Base-by-base conservation (phyloP, 2,329 filamentous ascomycete species). In the Aspergillus alliaceus region DNA sequence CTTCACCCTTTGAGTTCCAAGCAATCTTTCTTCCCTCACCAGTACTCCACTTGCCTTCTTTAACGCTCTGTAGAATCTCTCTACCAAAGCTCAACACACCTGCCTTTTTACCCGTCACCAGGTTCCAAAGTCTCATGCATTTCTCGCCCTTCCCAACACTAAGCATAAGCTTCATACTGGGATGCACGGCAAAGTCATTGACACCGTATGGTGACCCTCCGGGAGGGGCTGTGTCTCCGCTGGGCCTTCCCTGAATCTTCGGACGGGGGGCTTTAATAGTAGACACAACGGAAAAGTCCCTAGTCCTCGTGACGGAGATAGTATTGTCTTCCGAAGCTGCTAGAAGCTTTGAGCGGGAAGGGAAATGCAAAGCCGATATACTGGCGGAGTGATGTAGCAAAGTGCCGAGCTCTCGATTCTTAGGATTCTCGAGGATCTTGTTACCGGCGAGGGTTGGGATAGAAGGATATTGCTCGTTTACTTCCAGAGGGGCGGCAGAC, bases 131-230 rank as follows among this genome's bases (percentile, higher is more conserved):
- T 62, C 95, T 82, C 90, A 99, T 96, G 69, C 88, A 91, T 63
- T 86, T 87, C 78, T 99, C 95, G 63, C 92, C 92, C 67, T 89
- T 91, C 64, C 91, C 89, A 8, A 98, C 92, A 66, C 86, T 96
- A 59, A 99, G 86, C 90, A 98, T 96, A 51, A 99, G 80, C 78
- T 97, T 98, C 84, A 96, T 91, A 73, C 90, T 96, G 0, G 95
- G 93, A 72, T 99, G 95, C 25, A 99, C 89, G 2, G 93, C 91
- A 73, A 99, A 96, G 72, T 93, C 90, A 72, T 96, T 98, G 64
- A 98, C 86, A 18, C 95, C 95, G n/a, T 88, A 85, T 0, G 93
- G 93, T 25, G 89, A 86, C 48, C 87, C 90, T 18, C 91, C 92
- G 11, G 88, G 84, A 2, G 89, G 87, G 7, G 92, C 91, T 18